Conservation (phyloP, 345 rosid genomes). For the Laguncularia racemosa region DNA sequence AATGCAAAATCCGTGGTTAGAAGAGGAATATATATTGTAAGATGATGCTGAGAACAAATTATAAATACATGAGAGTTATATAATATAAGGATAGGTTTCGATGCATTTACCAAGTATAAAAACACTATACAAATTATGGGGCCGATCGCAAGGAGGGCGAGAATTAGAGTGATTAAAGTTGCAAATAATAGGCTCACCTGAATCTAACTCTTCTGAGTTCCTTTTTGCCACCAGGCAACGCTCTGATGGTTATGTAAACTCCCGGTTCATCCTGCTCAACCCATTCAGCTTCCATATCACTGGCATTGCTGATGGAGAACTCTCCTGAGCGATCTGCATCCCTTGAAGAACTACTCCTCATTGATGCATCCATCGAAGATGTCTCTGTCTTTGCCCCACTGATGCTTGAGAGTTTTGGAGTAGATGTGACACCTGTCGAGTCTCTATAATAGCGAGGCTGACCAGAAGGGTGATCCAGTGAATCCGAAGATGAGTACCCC, state of each 20-base stretch:
- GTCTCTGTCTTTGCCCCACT: constrained; percentile 88
- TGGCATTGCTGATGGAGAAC: constrained; percentile 80
- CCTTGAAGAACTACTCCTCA: constrained; percentile 87
- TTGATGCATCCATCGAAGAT: constrained; percentile 82
- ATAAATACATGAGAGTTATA: no score
- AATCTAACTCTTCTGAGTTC: constrained; percentile 98
- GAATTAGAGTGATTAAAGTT: constrained; percentile 9
- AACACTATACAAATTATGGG: no score
- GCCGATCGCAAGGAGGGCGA: no score
- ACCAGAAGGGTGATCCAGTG: constrained; percentile 57
- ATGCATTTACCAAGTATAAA: no score
- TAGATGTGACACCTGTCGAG: constrained; percentile 63
- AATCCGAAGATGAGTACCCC: constrained; percentile 77
- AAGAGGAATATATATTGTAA: no score
- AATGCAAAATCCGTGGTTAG: no score
- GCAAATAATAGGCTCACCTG: constrained; percentile 47
- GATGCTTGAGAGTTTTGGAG: constrained; percentile 91
- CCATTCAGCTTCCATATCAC: constrained; percentile 87
- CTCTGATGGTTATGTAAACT: constrained; percentile 87
- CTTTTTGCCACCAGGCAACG: constrained; percentile 66
- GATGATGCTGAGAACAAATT: no score
- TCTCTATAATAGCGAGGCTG: constrained; percentile 58
- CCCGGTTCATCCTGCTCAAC: constrained; percentile 98
- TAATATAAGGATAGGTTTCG: no score
- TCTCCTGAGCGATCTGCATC: constrained; percentile 87